Conservation (phyloP, 2,329 filamentous ascomycete genomes). For the Colletotrichum destructivum region DNA sequence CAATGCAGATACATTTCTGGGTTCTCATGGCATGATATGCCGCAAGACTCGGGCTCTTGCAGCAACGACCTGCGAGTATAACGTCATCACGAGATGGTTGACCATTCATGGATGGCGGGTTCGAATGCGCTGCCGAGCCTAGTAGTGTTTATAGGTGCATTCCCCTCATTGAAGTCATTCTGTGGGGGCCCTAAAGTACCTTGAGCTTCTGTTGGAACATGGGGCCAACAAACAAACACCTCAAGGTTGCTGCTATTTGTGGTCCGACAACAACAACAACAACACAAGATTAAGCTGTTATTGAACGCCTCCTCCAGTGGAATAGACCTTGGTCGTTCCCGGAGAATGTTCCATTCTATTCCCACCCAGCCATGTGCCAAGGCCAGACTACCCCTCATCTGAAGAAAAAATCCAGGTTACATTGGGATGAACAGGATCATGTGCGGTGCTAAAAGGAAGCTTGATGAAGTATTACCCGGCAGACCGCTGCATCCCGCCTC, state of each 20-base stretch:
- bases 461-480: background rate
- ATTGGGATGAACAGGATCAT: background rate
- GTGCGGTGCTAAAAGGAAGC: background rate
- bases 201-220: background rate
- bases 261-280: background rate
- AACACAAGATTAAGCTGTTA: background rate
- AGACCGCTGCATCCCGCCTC: background rate
- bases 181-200: background rate
- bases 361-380: background rate
- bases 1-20: background rate
- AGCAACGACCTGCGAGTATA: background rate
- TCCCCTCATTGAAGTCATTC: background rate
- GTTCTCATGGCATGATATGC: background rate
- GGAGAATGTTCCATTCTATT: background rate
- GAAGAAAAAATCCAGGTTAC: background rate
- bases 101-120: background rate
- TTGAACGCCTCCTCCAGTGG: background rate
- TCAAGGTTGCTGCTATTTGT: background rate
- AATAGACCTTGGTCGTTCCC: background rate
- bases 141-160: too few relatives aligned
- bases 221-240: background rate
- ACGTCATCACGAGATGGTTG: background rate
- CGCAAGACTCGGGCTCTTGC: background rate
- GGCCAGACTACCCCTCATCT: slow-evolving; percentile 6
- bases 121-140: too few relatives aligned